Evolutionary conservation across 441 rosid genomes (phyloP).

Genomic region (Eutrema salsugineum): DNA sequence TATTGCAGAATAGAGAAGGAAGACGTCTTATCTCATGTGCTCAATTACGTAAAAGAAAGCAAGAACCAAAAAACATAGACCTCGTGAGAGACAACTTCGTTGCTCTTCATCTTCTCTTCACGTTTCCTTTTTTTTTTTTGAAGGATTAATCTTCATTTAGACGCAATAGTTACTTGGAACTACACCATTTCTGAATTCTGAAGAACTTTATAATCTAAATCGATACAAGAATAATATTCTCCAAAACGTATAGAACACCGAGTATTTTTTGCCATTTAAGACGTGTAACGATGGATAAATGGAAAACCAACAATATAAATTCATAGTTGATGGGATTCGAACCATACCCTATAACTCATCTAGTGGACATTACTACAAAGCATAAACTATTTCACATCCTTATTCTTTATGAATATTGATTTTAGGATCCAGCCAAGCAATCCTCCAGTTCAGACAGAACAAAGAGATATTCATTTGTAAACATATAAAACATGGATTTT

Average conservation of each 20-base stretch:
- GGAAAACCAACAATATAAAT: too few relatives aligned
- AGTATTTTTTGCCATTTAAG: too few relatives aligned
- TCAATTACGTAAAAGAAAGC: conserved; percentile 27
- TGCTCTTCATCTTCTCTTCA: conserved; percentile 9
- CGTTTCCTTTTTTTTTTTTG: not conserved
- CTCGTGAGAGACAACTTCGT: conserved; percentile 24
- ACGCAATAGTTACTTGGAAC: not conserved
- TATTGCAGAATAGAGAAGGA: conserved; percentile 1
- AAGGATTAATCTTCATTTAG: not conserved
- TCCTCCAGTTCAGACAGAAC: not conserved
- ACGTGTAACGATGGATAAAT: too few relatives aligned
- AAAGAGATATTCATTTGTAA: not conserved
- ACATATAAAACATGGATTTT: not conserved
- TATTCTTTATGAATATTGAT: not conserved
- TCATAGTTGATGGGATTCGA: too few relatives aligned
- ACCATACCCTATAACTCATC: too few relatives aligned
- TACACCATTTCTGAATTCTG: not conserved
- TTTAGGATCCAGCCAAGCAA: not conserved
- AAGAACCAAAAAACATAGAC: conserved; percentile 20
- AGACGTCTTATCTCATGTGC: conserved; percentile 1
- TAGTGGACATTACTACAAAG: not conserved
- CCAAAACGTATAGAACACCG: too few relatives aligned
- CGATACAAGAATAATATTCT: too few relatives aligned
- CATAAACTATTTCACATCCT: not conserved
- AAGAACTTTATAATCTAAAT: not conserved